Evolutionary conservation across 176 grass and related monocot species (phyloP).

Genomic region (Eragrostis nindensis): DNA sequence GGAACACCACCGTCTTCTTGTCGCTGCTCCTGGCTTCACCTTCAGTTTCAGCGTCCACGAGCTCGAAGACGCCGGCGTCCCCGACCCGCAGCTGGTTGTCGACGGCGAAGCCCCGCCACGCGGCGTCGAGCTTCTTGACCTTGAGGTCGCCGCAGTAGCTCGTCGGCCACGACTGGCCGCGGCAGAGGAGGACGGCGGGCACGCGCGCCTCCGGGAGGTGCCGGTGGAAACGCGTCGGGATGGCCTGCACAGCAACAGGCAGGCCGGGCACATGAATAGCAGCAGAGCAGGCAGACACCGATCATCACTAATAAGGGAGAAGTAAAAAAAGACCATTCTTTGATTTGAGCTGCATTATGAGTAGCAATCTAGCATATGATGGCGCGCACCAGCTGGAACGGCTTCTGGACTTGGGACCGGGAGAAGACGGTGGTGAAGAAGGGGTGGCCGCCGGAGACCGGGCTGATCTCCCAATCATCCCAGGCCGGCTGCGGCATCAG

Average conservation of each 20-base stretch:
- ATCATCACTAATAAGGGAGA: too few relatives aligned
- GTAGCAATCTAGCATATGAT: neutral
- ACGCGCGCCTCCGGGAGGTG: conserved; percentile 19
- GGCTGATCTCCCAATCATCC: conserved; percentile 34
- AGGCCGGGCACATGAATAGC: neutral
- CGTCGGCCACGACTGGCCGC: conserved; percentile 38
- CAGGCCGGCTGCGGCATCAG: neutral
- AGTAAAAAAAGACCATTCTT: neutral
- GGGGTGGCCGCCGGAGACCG: conserved; percentile 41
- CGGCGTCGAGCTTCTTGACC: conserved; percentile 18
- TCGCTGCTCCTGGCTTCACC: too few relatives aligned
- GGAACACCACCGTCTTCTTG: conserved; percentile 19
- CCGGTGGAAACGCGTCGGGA: conserved; percentile 36
- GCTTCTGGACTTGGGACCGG: conserved; percentile 30
- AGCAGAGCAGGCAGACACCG: too few relatives aligned
- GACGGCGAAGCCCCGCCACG: conserved; percentile 42
- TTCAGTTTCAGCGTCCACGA: neutral
- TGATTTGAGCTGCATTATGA: neutral
- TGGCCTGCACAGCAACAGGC: neutral
- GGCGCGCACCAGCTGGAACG: conserved; percentile 25
- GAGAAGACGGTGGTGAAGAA: conserved; percentile 50
- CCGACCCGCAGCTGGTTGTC: conserved; percentile 43
- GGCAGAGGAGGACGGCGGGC: conserved; percentile 24
- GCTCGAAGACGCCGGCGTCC: conserved; percentile 51
- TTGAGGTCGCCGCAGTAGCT: conserved; percentile 38